These are phyloP conservation scores for Aspergillus homomorphus DNA, from an alignment of 495 filamentous ascomycete species.

Conservation along the genomic window DNA sequence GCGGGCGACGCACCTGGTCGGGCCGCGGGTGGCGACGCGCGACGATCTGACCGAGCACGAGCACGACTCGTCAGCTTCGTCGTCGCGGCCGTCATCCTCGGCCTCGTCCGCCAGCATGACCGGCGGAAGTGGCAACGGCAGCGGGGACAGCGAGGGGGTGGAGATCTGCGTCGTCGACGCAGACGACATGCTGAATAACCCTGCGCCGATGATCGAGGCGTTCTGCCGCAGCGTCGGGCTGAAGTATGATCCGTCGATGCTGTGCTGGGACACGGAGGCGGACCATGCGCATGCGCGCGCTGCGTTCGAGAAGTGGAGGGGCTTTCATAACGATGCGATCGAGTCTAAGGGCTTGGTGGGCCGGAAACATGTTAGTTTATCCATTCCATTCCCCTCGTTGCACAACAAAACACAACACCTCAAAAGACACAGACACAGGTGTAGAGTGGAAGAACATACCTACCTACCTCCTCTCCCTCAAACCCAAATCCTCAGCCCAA, in stretches of 20 bases:
- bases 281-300: constrained; percentile 60
- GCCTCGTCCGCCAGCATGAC: constrained; percentile 1
- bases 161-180: constrained; percentile 91
- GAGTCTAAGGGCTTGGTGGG: constrained; percentile 69
- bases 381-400: constrained; percentile 1
- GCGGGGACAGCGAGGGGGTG: constrained; percentile 25
- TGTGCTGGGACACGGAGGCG: constrained; percentile 74
- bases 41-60: constrained; percentile 31
- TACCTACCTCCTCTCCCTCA: not conserved
- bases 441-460: not conserved
- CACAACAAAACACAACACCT: too few relatives aligned
- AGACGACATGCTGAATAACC: constrained; percentile 86
- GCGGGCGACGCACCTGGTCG: constrained; percentile 56
- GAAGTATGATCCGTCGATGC: constrained; percentile 67
- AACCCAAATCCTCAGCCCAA: not conserved
- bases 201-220: constrained; percentile 64
- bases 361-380: constrained; percentile 63
- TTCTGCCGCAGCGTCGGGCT: constrained; percentile 79
- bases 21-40: constrained; percentile 54
- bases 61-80: not conserved
- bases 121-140: constrained; percentile 24
- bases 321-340: constrained; percentile 94
- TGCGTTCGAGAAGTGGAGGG: constrained; percentile 92
- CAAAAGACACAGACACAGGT: not conserved
- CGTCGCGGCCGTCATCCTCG: not conserved